phyloP scores from a whole-genome alignment of 1,284 basidiomycete species.

The Cutaneotrichosporon curvatum region DNA sequence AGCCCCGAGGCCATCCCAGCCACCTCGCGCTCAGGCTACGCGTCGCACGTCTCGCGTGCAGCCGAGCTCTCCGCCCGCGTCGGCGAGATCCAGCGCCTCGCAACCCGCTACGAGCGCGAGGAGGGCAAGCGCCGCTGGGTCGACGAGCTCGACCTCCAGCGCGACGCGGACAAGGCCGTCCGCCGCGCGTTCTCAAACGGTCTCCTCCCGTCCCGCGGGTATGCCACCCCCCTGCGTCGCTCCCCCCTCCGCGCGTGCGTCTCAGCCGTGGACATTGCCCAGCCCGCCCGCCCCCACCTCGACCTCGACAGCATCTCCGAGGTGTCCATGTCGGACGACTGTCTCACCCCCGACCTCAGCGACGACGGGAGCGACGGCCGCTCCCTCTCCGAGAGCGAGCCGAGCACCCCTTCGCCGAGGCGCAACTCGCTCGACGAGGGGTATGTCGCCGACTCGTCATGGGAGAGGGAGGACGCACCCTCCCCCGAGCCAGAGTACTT shows the following conservation, averaged over 20 bases:
- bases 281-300: not conserved
- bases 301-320: conserved; percentile 10
- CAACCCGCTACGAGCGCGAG: conserved; percentile 36
- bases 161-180: conserved; percentile 33
- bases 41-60: conserved; percentile 29
- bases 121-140: conserved; percentile 42
- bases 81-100: conserved; percentile 33
- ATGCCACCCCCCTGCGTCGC: conserved; percentile 18
- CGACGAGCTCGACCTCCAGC: conserved; percentile 37
- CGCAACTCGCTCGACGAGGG: no score
- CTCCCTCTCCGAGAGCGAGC: no score
- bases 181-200: conserved; percentile 38
- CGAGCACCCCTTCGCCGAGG: no score
- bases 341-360: conserved; percentile 9
- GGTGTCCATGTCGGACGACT: conserved; percentile 3
- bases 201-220: conserved; percentile 7
- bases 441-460: no score
- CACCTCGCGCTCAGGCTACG: conserved; percentile 28
- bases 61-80: conserved; percentile 33
- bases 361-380: conserved; percentile 5
- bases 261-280: conserved; percentile 24
- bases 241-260: conserved; percentile 25
- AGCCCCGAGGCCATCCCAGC: conserved; percentile 32
- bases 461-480: not conserved
- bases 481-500: not conserved